Evolutionary conservation across 1,139 yeast species (phyloP).

Genomic region (Ogataea hybrid): DNA sequence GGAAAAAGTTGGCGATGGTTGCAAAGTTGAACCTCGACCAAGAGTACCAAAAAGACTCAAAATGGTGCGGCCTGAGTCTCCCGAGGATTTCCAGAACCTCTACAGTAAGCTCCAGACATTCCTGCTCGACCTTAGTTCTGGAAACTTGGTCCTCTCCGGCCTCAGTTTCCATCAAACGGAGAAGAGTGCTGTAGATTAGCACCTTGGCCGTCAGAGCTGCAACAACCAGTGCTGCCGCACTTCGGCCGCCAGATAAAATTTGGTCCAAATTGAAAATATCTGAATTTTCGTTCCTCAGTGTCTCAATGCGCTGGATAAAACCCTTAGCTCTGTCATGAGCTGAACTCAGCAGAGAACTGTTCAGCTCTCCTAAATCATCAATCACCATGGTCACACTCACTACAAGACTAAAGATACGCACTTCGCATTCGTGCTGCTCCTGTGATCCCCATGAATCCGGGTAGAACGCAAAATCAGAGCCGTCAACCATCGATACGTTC

Average conservation of each 20-base stretch:
- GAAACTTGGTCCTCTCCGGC: conserved; percentile 1
- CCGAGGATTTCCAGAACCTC: conserved; percentile 9
- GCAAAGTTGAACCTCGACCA: conserved; percentile 18
- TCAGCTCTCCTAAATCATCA: conserved; percentile 9
- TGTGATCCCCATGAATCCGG: conserved; percentile 8
- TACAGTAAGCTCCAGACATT: conserved; percentile 2
- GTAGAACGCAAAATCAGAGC: conserved; percentile 8
- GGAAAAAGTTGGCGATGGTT: conserved; percentile 14
- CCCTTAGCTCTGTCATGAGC: conserved; percentile 3
- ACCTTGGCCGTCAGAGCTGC: conserved; percentile 14
- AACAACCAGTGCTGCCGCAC: conserved; percentile 6
- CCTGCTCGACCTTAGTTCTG: neutral
- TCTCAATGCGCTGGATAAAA: conserved; percentile 3
- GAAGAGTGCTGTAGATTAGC: conserved; percentile 2
- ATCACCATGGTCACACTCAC: conserved; percentile 13
- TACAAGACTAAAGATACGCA: conserved; percentile 9
- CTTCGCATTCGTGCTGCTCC: conserved; percentile 9
- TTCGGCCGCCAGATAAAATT: neutral
- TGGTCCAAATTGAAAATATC: neutral
- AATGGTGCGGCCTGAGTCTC: conserved; percentile 10
- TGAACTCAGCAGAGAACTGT: neutral
- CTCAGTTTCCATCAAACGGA: conserved; percentile 5
- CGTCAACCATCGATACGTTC: conserved; percentile 10
- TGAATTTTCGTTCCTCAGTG: conserved; percentile 4
- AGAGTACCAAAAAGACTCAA: conserved; percentile 18